These are phyloP conservation scores for Globisporangium cederbergense DNA, from an alignment of 352 stramenopile genomes.

Conservation along the genomic window DNA sequence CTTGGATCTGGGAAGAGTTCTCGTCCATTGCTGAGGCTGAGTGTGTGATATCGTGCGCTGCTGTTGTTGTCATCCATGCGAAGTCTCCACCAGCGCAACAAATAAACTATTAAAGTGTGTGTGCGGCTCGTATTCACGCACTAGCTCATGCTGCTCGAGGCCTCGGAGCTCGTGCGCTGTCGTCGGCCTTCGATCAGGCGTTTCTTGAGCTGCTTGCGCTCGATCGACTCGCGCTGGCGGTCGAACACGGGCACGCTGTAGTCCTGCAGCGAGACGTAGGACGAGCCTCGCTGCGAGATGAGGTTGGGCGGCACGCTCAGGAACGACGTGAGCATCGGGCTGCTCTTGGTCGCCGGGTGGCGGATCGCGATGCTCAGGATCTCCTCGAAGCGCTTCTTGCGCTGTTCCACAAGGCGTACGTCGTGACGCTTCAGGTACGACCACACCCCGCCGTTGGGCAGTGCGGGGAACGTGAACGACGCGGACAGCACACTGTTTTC, in stretches of 20 bases:
- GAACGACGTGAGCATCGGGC: slow-evolving; percentile 65
- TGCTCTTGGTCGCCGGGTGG: slow-evolving; percentile 66
- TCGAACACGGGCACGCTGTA: slow-evolving; percentile 77
- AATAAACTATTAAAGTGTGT: slow-evolving; percentile 14
- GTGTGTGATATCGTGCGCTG: slow-evolving; percentile 3
- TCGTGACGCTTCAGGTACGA: slow-evolving; percentile 83
- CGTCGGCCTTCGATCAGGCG: slow-evolving; percentile 61
- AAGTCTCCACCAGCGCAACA: background rate
- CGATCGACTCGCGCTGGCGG: slow-evolving; percentile 71
- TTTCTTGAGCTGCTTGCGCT: slow-evolving; percentile 71
- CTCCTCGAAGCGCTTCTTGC: slow-evolving; percentile 79
- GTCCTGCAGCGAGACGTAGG: slow-evolving; percentile 49
- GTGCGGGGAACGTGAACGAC: slow-evolving; percentile 35
- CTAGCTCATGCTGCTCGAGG: slow-evolving; percentile 20
- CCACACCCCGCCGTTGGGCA: slow-evolving; percentile 77
- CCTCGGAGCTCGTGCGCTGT: slow-evolving; percentile 29
- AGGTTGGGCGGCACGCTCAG: slow-evolving; percentile 61
- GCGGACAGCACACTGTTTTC: slow-evolving; percentile 24
- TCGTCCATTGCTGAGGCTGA: background rate
- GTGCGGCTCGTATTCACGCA: no score
- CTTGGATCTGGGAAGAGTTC: background rate
- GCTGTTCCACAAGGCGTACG: slow-evolving; percentile 71
- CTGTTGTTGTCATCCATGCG: background rate
- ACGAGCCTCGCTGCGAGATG: slow-evolving; percentile 43
- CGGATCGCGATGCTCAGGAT: slow-evolving; percentile 76